Conservation (phyloP, 805 yeast genomes). For the Maudiozyma turicensis region DNA sequence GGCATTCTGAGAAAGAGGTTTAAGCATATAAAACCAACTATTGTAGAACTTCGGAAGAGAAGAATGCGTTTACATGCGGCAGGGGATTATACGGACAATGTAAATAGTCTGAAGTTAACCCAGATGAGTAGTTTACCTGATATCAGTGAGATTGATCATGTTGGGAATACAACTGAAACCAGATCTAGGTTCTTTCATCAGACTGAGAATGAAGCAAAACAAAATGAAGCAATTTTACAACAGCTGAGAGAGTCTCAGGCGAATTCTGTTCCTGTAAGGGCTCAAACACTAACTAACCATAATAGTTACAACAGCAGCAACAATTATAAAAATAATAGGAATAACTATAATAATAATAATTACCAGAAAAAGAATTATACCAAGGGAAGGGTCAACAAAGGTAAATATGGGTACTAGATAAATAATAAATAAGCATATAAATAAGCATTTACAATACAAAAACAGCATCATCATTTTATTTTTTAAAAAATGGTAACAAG, state of each 20-base stretch:
- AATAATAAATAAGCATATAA: no score
- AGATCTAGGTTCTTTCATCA: slow-evolving; percentile 16
- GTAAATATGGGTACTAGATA: neutral
- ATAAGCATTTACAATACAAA: neutral
- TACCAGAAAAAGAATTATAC: slow-evolving; percentile 5
- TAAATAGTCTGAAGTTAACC: slow-evolving; percentile 5
- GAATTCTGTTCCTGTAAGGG: neutral
- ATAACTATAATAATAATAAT: slow-evolving; percentile 3
- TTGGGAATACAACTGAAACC: slow-evolving; percentile 8
- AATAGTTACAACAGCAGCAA: no score
- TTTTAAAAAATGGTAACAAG: neutral
- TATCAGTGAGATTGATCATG: neutral
- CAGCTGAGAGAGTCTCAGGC: slow-evolving; percentile 8
- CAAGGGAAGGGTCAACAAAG: neutral
- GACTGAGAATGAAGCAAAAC: slow-evolving; percentile 8
- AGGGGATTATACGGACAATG: neutral
- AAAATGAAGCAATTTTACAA: slow-evolving; percentile 13
- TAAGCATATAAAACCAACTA: slow-evolving; percentile 15
- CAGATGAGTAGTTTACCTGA: slow-evolving; percentile 13
- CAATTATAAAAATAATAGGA: neutral
- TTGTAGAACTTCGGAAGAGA: slow-evolving; percentile 17
- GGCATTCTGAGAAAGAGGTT: slow-evolving; percentile 15
- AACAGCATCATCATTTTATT: neutral
- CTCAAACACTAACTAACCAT: no score
- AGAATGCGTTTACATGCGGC: slow-evolving; percentile 4